Evolutionary conservation across 768 basidiomycete species (phyloP), one percentile per base, ranked within the genome.

Genomic region (Leccinellum albellum): DNA sequence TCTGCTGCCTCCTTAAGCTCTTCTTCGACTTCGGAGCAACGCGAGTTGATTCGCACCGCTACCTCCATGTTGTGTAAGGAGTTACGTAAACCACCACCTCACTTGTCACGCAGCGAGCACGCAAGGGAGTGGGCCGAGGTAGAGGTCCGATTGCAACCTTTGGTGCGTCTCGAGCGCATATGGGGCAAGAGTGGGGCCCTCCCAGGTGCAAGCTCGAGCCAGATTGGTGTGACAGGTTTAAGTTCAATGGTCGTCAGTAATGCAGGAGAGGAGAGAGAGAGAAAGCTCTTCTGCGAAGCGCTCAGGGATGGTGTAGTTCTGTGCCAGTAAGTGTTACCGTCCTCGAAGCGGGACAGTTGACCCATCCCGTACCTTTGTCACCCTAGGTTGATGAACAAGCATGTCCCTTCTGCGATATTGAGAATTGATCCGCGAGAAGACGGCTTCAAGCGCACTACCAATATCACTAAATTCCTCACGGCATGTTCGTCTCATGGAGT

Each of bases 221-320:
- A 77, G 55, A 57, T 73, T 48, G 69, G 67, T 42, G 42, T 55
- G 14, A 65, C 72, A 33, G 66, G 70, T 23, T 57, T 70, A 56
- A 62, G 63, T 40, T 69, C 74, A 15, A 70, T 66, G 42, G 75
- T 79, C 21, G 58, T 78, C 17, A 77, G 79, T 62, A 73, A 76
- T 23, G 75, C 78, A 28, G 86, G 86, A 33, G 91, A 89, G 72
- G 91, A 92, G 61, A 78, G 86, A 65, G 90, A 94, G 72, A 75
- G 87, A 60, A 79, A 78, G 53, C 70, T 83, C 31, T 96, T 94
- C 65, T 76, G 79, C 32, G 90, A 94, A 53, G 85, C 89, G 0
- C 68, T 95, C 54, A 75, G 84, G 64, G 94, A 96, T 74, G 94
- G 94, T 1, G 88, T 86, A 70, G 82, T 95, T 21, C 79, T 96